Evolutionary conservation across 225 moss, liverwort and hornwort genomes (phyloP).

Genomic region (Polytrichum formosum): DNA sequence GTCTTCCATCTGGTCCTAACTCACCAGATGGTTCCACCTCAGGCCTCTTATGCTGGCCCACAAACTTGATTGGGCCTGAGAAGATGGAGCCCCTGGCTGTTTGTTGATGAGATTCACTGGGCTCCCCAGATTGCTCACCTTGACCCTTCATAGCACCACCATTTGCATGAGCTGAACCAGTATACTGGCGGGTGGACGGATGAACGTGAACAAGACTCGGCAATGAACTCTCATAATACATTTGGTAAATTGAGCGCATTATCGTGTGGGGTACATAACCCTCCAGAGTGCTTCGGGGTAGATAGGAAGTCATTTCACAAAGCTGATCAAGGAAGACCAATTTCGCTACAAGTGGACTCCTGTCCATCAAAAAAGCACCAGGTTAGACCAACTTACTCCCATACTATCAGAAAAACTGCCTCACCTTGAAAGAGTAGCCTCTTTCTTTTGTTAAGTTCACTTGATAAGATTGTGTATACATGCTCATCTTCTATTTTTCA

Average conservation of each 20-base stretch:
- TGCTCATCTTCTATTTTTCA: no score
- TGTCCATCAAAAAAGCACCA: conserved; percentile 16
- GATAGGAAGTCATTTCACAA: conserved; percentile 73
- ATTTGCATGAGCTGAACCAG: conserved; percentile 40
- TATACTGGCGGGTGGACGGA: conserved; percentile 48
- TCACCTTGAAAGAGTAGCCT: no score
- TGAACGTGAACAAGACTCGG: conserved; percentile 70
- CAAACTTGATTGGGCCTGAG: conserved; percentile 91
- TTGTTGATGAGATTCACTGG: conserved; percentile 32
- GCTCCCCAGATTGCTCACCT: conserved; percentile 31
- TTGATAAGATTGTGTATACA: no score
- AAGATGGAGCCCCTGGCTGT: conserved; percentile 81
- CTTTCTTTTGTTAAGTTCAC: no score
- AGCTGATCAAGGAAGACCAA: conserved; percentile 95
- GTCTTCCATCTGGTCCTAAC: conserved; percentile 58
- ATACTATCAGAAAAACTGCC: background rate
- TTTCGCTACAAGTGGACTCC: conserved; percentile 89
- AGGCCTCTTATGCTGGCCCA: conserved; percentile 69
- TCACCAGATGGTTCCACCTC: conserved; percentile 60
- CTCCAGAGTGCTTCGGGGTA: conserved; percentile 87
- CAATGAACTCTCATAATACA: conserved; percentile 83
- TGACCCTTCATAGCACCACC: conserved; percentile 30
- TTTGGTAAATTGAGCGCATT: conserved; percentile 96
- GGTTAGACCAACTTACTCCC: background rate
- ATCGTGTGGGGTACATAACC: conserved; percentile 86